Base-by-base conservation (phyloP, 345 rosid species). In the Hibiscus tridactylites region DNA sequence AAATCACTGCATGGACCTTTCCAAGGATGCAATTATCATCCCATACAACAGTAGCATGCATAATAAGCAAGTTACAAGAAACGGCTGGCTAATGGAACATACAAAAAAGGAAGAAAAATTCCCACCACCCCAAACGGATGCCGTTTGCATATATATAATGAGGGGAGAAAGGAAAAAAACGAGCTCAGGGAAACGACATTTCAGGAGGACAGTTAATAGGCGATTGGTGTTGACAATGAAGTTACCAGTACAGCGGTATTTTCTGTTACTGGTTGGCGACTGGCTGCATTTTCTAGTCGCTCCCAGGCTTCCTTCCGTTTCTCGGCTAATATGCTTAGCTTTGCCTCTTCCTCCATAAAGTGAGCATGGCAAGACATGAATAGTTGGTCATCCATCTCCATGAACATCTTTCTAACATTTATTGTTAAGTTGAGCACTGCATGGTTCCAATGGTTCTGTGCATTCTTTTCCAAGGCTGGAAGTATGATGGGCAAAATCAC, bases 361-460 rank as follows among this genome's bases (percentile, higher is more conserved):
- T 86, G 85, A 19, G 81, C 67, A 15, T 79, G 90, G 82, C 95
- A 90, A 70, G 93, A 82, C 46, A 81, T 54, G 83, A 84, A 93
- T 74, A 93, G 73, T 33, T 65, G 70, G 6, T 84, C 92, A 15
- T 93, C 98, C 92, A 91, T 93, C 76, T 93, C 97, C 0, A 85
- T 78, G 79, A 93, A 87, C 96, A 91, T 82, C 70, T 87, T 91
- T 33, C 87, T 77, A 28, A 93, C 84, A 49, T 87, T 89, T 61
- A 84, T 74, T 61, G 91, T 89, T 37, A 89, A 74, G 83, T 88
- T 89, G 26, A 85, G 87, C 73, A 93, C 97, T 0, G 90, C 85
- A 11, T 79, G 98, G 82, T 93, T 93, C 98, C 98, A 93, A 76
- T 93, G 97, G 77, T 42, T 79, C 10, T 71, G 85, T 12, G 83